phyloP scores from a whole-genome alignment of 495 filamentous ascomycete species.

The Talaromyces trachyspermus region DNA sequence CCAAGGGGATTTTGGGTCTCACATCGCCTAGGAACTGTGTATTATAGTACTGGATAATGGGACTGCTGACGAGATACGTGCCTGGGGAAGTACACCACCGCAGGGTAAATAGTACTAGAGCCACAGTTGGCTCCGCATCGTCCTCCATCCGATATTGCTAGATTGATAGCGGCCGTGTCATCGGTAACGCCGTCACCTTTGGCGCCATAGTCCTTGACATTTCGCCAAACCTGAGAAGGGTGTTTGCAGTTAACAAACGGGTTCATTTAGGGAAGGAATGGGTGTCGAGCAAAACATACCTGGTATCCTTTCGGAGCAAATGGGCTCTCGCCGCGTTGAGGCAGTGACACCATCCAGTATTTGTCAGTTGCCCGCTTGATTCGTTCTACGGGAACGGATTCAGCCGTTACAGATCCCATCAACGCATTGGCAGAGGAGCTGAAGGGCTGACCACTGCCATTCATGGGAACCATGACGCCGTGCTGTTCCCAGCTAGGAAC shows the following conservation, averaged over 20 bases:
- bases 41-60: constrained; percentile 58
- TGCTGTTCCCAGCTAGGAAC: too few species aligned
- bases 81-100: constrained; percentile 53
- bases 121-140: constrained; percentile 45
- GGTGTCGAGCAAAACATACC: background rate
- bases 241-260: too few species aligned
- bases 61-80: constrained; percentile 50
- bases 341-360: constrained; percentile 12
- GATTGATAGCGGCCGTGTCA: constrained; percentile 49
- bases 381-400: too few species aligned
- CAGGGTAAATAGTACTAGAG: constrained; percentile 37
- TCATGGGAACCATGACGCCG: too few species aligned
- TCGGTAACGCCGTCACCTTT: constrained; percentile 42
- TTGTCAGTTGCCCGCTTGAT: background rate
- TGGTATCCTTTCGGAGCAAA: constrained; percentile 12
- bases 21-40: constrained; percentile 55
- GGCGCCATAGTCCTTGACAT: constrained; percentile 43
- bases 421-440: too few species aligned
- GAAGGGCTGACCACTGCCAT: too few species aligned
- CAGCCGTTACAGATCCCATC: too few species aligned
- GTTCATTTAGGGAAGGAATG: too few species aligned
- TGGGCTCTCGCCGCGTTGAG: constrained; percentile 8
- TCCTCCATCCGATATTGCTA: constrained; percentile 36
- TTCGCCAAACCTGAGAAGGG: constrained; percentile 18
- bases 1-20: constrained; percentile 1